phyloP scores from a whole-genome alignment of 108 stramenopile species.

The Parmales sp. region DNA sequence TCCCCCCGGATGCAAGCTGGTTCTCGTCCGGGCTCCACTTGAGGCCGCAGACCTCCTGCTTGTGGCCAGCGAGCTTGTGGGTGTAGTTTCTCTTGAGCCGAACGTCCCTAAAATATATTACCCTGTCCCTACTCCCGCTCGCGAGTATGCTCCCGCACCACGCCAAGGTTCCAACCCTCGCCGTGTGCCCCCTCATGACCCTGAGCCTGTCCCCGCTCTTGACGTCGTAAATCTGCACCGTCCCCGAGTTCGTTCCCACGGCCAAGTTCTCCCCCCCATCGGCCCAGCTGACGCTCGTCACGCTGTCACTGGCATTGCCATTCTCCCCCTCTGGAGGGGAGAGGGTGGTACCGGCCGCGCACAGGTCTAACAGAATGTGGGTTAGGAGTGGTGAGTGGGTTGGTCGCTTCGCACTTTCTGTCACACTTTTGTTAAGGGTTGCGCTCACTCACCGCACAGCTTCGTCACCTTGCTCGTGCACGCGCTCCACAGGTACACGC shows the following conservation, averaged over 20 bases:
- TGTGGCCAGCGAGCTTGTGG: slow-evolving; percentile 63
- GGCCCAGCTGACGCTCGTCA: slow-evolving; percentile 89
- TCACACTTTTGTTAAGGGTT: too few relatives aligned
- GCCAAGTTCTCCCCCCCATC: slow-evolving; percentile 81
- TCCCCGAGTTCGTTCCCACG: slow-evolving; percentile 77
- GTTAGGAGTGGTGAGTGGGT: too few relatives aligned
- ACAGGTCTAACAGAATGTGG: neutral
- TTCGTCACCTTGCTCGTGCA: slow-evolving; percentile 83
- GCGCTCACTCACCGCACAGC: slow-evolving; percentile 71
- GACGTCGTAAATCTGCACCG: slow-evolving; percentile 88
- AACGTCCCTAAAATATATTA: slow-evolving; percentile 81
- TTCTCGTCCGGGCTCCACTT: slow-evolving; percentile 86
- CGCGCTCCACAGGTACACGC: slow-evolving; percentile 90
- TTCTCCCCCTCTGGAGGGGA: neutral
- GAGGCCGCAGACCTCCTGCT: slow-evolving; percentile 96
- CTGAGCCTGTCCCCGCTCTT: slow-evolving; percentile 63
- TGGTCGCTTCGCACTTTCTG: too few relatives aligned
- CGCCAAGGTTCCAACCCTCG: slow-evolving; percentile 78
- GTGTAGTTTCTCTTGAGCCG: slow-evolving; percentile 52
- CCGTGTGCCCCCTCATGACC: slow-evolving; percentile 71
- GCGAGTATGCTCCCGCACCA: slow-evolving; percentile 81
- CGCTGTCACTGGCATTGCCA: slow-evolving; percentile 40
- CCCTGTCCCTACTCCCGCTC: slow-evolving; percentile 81
- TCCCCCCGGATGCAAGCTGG: slow-evolving; percentile 87
- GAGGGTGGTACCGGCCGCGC: neutral